Percentiles rank a stretch among this genome's conserved stretches.
Conservation (phyloP, 352 stramenopile species). For the Plasmopara halstedii region DNA sequence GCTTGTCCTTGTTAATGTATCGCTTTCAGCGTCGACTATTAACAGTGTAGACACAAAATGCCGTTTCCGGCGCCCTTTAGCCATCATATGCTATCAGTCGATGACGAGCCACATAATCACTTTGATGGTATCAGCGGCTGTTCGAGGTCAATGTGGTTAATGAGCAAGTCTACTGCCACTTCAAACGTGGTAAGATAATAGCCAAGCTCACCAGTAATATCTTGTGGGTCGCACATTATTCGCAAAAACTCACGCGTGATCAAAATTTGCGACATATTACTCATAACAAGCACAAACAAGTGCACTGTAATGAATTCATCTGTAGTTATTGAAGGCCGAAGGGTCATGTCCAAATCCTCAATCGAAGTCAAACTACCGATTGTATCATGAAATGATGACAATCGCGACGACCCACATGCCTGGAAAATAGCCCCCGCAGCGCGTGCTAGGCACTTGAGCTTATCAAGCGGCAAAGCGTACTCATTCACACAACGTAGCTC, state of each 20-base stretch:
- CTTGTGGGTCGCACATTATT: slow-evolving; percentile 47
- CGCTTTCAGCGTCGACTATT: no score
- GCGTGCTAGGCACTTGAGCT: slow-evolving; percentile 64
- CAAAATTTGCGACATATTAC: slow-evolving; percentile 36
- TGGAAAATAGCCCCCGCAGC: slow-evolving; percentile 49
- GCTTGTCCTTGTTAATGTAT: no score
- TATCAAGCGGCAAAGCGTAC: slow-evolving; percentile 56
- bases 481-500: slow-evolving; percentile 48
- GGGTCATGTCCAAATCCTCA: slow-evolving; percentile 25
- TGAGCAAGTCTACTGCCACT: slow-evolving; percentile 49
- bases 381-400: slow-evolving; percentile 10
- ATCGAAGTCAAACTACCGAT: slow-evolving; percentile 27
- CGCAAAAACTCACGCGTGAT: slow-evolving; percentile 47
- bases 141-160: slow-evolving; percentile 33
- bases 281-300: slow-evolving; percentile 49
- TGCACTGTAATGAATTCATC: slow-evolving; percentile 63
- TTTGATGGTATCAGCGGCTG: slow-evolving; percentile 28
- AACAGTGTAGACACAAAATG: no score
- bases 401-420: slow-evolving; percentile 22
- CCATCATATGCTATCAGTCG: no score
- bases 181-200: slow-evolving; percentile 73
- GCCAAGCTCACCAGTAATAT: slow-evolving; percentile 56
- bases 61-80: no score
- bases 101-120: not conserved
- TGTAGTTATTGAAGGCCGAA: slow-evolving; percentile 41